Conservation (phyloP, 2,329 filamentous ascomycete species). For the Waltergamsia citrina region DNA sequence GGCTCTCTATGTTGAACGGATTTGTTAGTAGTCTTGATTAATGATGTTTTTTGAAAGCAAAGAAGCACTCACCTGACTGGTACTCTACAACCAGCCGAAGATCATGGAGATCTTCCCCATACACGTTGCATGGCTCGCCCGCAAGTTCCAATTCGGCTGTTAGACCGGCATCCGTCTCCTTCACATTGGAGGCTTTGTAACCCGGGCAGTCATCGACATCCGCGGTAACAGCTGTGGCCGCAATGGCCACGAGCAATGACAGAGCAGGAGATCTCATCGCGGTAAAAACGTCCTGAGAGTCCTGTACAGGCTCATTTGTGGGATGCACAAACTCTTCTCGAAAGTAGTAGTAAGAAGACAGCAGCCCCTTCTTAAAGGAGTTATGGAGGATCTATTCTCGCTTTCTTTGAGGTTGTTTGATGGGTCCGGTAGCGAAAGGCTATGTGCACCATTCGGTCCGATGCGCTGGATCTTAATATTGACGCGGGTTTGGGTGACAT, state of each 20-base stretch:
- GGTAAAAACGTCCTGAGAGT: no score
- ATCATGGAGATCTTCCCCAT: constrained; percentile 12
- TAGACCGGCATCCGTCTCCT: constrained; percentile 37
- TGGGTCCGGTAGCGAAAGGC: no score
- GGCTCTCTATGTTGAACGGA: constrained; percentile 36
- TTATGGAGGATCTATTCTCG: no score
- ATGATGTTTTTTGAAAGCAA: neutral
- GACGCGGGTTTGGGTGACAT: no score
- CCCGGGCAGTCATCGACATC: constrained; percentile 40
- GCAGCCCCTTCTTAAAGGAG: no score
- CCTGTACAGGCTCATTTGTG: no score
- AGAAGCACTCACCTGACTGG: constrained; percentile 41
- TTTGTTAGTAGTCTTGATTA: neutral
- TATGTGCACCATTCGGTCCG: no score
- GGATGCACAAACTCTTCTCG: no score
- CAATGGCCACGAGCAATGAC: neutral
- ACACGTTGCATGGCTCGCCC: constrained; percentile 13
- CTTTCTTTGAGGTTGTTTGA: no score
- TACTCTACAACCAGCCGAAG: constrained; percentile 52
- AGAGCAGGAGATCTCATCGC: neutral
- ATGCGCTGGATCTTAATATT: no score
- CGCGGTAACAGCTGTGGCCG: no score
- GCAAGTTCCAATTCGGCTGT: constrained; percentile 21
- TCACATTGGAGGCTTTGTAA: constrained; percentile 51
- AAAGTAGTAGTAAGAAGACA: no score